Evolutionary conservation across 495 filamentous ascomycete species (phyloP).

Genomic region (Penicillium canariense): DNA sequence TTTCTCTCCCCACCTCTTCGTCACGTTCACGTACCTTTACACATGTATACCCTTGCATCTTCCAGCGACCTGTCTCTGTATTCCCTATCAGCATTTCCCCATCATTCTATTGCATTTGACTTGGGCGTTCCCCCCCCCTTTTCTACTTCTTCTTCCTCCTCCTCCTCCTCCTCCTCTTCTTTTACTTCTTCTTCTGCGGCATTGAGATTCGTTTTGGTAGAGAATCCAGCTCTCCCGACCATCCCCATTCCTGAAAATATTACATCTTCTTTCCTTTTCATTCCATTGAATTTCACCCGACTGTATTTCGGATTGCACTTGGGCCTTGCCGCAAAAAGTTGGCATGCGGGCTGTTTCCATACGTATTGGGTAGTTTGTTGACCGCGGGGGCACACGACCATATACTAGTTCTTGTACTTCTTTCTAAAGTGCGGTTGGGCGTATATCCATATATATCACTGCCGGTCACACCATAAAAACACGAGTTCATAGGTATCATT

Average conservation of each 20-base stretch:
- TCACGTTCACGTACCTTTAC: too few species aligned
- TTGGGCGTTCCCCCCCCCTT: slow-evolving; percentile 16
- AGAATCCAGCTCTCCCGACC: background rate
- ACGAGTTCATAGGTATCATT: too few species aligned
- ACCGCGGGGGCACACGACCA: background rate
- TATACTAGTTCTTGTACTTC: background rate
- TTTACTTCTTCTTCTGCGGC: background rate
- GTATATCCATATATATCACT: too few species aligned
- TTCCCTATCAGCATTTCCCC: slow-evolving; percentile 6
- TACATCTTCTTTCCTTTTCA: background rate
- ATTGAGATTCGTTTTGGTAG: slow-evolving; percentile 16
- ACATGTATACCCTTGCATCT: slow-evolving; percentile 20
- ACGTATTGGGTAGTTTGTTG: background rate
- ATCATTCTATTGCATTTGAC: slow-evolving; percentile 11
- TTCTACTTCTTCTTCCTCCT: background rate
- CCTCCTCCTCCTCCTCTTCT: background rate
- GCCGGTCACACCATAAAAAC: too few species aligned
- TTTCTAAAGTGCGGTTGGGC: too few species aligned
- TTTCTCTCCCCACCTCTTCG: too few species aligned
- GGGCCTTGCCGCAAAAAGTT: background rate
- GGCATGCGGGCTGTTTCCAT: background rate
- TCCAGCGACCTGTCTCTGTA: slow-evolving; percentile 14
- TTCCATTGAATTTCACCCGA: background rate
- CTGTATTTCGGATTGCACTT: background rate
- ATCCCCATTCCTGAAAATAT: background rate